phyloP scores from a whole-genome alignment of 129 eudicot species.

The Ambrosia artemisiifolia region DNA sequence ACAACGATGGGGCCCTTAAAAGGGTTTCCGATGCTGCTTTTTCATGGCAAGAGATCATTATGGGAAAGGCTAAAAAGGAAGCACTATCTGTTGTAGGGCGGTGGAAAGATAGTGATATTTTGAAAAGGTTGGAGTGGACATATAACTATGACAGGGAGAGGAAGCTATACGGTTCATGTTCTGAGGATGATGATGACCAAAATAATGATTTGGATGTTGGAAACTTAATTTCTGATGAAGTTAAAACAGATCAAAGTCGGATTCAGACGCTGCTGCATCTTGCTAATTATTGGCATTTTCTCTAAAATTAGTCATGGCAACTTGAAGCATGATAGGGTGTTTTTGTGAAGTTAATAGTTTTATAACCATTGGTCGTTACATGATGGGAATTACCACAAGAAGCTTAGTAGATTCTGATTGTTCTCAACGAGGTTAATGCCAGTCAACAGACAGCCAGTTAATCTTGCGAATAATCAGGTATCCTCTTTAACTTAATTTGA shows the following conservation, averaged over 20 bases:
- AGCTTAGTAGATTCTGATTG: neutral
- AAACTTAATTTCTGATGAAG: constrained; percentile 27
- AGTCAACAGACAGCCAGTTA: neutral
- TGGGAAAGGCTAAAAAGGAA: constrained; percentile 72
- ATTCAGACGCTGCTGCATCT: constrained; percentile 10
- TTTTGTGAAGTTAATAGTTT: neutral
- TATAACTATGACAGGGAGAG: constrained; percentile 53
- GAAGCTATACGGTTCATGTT: constrained; percentile 14
- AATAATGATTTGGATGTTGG: constrained; percentile 19
- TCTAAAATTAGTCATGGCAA: neutral
- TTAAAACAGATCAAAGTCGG: constrained; percentile 31
- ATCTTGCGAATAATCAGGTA: neutral
- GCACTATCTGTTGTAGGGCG: constrained; percentile 58
- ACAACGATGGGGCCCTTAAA: constrained; percentile 55
- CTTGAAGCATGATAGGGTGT: neutral
- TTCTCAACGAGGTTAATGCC: neutral
- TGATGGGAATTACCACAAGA: neutral
- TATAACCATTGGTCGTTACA: neutral
- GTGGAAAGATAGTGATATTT: constrained; percentile 75
- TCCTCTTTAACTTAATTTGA: neutral
- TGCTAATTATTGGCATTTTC: neutral
- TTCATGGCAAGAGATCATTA: constrained; percentile 82
- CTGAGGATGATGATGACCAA: constrained; percentile 22
- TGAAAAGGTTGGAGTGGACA: constrained; percentile 72
- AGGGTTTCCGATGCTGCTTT: constrained; percentile 66